A percentile compares a stretch with the other conserved stretches of the same genome.
Conservation (phyloP, 2,329 filamentous ascomycete species). For the Purpureocillium lavendulum region DNA sequence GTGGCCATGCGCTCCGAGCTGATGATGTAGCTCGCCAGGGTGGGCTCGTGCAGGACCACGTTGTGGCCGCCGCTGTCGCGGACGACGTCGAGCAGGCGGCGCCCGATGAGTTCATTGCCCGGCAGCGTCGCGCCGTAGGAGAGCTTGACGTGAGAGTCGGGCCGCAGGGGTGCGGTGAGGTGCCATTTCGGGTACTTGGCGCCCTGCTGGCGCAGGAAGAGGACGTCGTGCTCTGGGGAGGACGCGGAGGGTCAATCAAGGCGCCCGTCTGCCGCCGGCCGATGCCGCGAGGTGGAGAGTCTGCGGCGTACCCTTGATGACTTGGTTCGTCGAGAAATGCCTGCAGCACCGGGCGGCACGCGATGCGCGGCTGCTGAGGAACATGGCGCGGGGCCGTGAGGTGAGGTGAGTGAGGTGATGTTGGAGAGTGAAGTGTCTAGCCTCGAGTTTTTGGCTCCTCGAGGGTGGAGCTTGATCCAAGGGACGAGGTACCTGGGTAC, state of each 20-base stretch:
- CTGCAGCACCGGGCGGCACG: background rate
- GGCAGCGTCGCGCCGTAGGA: conserved; percentile 37
- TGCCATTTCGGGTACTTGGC: conserved; percentile 26
- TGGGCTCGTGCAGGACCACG: conserved; percentile 55
- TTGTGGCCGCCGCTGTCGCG: conserved; percentile 38
- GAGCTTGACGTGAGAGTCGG: conserved; percentile 22
- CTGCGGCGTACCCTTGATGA: conserved; percentile 14
- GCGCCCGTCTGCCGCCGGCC: background rate
- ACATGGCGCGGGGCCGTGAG: background rate
- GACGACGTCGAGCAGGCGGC: conserved; percentile 49
- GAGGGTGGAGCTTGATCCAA: no score
- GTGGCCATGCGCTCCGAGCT: conserved; percentile 64
- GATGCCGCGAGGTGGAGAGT: background rate
- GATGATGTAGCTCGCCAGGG: conserved; percentile 65
- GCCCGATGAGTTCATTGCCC: conserved; percentile 56
- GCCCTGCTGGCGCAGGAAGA: conserved; percentile 31
- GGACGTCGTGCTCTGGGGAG: conserved; percentile 27
- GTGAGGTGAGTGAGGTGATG: no score
- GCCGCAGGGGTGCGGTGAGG: conserved; percentile 25
- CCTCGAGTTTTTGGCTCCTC: no score
- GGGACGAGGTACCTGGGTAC: no score
- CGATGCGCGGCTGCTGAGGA: background rate
- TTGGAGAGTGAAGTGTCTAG: no score
- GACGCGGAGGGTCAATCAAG: background rate
- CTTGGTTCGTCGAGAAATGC: conserved; percentile 17